phyloP scores from a whole-genome alignment of 2,329 filamentous ascomycete species.

The Rutstroemia sp. region DNA sequence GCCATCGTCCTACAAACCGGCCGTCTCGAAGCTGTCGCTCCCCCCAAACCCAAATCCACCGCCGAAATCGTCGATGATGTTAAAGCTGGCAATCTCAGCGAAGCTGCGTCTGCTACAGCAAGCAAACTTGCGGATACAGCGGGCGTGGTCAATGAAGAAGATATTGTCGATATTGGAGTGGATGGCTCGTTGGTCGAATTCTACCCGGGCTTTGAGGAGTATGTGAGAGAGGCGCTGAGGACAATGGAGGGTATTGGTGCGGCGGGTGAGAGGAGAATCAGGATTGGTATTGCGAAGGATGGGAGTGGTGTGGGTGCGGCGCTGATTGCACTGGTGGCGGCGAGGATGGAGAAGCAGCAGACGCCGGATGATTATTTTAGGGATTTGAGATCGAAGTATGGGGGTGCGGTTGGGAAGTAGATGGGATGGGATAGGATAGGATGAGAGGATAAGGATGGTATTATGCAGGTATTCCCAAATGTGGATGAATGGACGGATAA shows the following conservation, averaged over 20 bases:
- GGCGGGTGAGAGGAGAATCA: constrained; percentile 73
- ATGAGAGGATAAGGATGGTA: background rate
- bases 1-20: constrained; percentile 78
- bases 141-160: constrained; percentile 38
- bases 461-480: background rate
- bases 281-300: constrained; percentile 95
- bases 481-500: background rate
- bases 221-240: constrained; percentile 75
- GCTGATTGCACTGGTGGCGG: constrained; percentile 85
- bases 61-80: constrained; percentile 23
- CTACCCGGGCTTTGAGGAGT: constrained; percentile 85
- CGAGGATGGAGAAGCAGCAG: constrained; percentile 37
- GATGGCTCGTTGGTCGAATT: constrained; percentile 93
- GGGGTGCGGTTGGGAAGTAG: background rate
- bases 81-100: constrained; percentile 20
- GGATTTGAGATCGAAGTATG: background rate
- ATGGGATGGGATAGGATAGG: background rate
- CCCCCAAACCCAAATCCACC: constrained; percentile 17
- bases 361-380: constrained; percentile 15
- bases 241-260: constrained; percentile 71
- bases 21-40: constrained; percentile 45
- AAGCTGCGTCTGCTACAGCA: constrained; percentile 20
- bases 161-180: constrained; percentile 82
- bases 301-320: constrained; percentile 94
- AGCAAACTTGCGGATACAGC: constrained; percentile 23